Conservation (phyloP, 331 rosid genomes). For the Pyracantha coccinea region DNA sequence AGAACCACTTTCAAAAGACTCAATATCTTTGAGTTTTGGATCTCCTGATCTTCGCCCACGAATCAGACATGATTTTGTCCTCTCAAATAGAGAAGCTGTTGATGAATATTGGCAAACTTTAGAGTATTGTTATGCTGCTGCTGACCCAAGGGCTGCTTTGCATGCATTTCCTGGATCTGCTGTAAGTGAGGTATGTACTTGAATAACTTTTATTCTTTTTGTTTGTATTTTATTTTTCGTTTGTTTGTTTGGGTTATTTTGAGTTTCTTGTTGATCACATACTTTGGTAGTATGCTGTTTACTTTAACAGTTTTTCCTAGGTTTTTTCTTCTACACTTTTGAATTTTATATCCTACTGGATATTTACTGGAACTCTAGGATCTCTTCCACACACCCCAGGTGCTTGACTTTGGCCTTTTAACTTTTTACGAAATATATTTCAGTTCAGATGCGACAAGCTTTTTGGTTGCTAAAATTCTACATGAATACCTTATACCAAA, state of each 20-base stretch:
- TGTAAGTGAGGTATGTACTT: slow-evolving; percentile 65
- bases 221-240: not conserved
- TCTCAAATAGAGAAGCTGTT: slow-evolving; percentile 70
- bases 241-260: slow-evolving; percentile 2
- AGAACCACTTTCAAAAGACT: slow-evolving; percentile 75
- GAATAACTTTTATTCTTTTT: not conserved
- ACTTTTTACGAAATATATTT: not conserved
- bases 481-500: not conserved
- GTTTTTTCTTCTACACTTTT: not conserved
- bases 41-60: slow-evolving; percentile 85
- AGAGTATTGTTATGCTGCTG: slow-evolving; percentile 84
- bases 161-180: slow-evolving; percentile 93
- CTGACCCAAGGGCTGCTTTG: slow-evolving; percentile 65
- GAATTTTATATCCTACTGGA: not conserved
- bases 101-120: slow-evolving; percentile 89
- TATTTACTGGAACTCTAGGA: not conserved
- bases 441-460: not conserved
- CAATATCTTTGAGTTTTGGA: slow-evolving; percentile 42
- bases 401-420: not conserved
- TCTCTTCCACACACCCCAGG: not conserved
- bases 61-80: slow-evolving; percentile 86
- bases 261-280: not conserved
- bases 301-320: not conserved
- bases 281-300: not conserved
- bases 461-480: not conserved